Evolutionary conservation across 257 asterid genomes (phyloP).

Genomic region (Henckelia pumila): DNA sequence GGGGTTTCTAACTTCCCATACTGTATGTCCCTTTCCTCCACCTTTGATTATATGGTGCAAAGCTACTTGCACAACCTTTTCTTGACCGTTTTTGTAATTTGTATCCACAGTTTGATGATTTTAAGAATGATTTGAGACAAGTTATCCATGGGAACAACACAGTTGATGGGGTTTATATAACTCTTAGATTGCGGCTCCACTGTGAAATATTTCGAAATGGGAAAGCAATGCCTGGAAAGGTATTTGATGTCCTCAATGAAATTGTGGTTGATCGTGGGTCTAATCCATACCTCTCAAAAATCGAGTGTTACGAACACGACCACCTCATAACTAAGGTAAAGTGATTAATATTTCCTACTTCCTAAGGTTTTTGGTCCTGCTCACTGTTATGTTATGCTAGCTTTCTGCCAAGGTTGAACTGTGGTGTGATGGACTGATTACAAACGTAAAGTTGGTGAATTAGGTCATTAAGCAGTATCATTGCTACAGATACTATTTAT

Average conservation of each 20-base stretch:
- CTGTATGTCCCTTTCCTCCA: constrained; percentile 50
- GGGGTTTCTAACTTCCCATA: constrained; percentile 94
- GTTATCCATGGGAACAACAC: constrained; percentile 85
- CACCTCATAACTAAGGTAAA: constrained; percentile 96
- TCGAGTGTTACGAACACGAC: constrained; percentile 95
- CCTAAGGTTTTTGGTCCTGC: not conserved
- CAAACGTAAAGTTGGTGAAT: not conserved
- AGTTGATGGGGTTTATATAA: constrained; percentile 79
- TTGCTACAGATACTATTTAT: not conserved
- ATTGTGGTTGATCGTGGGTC: constrained; percentile 98
- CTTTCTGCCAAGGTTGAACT: constrained; percentile 3
- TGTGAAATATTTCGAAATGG: constrained; percentile 94
- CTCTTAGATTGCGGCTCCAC: constrained; percentile 94
- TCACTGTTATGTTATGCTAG: not conserved
- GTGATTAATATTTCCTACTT: not conserved
- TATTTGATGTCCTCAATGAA: constrained; percentile 92
- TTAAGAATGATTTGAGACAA: constrained; percentile 77
- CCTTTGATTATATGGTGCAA: constrained; percentile 13
- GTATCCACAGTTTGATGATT: constrained; percentile 65
- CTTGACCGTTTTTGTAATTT: constrained; percentile 25
- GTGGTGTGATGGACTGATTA: not conserved
- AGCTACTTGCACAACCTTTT: constrained; percentile 19
- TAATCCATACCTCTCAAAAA: constrained; percentile 94
- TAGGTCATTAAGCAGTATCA: not conserved
- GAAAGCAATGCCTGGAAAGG: constrained; percentile 86